A percentile compares a stretch with the other conserved stretches of the same genome.
These are phyloP conservation scores for Roridomyces roridus DNA, from an alignment of 768 basidiomycete genomes.

Conservation along the genomic window DNA sequence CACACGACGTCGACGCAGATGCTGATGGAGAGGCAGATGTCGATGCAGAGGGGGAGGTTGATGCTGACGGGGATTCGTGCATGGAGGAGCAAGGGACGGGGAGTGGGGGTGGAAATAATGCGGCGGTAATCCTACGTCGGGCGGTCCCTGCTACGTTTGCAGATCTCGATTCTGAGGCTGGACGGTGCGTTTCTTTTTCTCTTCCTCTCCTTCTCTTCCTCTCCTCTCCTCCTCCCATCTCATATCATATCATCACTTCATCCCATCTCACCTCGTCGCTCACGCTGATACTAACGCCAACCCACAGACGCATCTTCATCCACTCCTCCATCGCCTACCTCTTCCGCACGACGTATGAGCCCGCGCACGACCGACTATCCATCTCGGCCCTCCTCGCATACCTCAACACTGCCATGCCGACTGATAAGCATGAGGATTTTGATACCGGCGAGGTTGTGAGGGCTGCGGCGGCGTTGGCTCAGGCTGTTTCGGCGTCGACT, in stretches of 20 bases:
- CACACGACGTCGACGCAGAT: slow-evolving; percentile 35
- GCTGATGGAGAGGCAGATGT: slow-evolving; percentile 36
- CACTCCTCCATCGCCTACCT: slow-evolving; percentile 66
- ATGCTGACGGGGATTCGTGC: slow-evolving; percentile 31
- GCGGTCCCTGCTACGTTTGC: slow-evolving; percentile 52
- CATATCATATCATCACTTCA: no score
- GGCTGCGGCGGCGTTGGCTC: slow-evolving; percentile 33
- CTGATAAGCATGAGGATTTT: slow-evolving; percentile 83
- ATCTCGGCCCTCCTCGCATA: slow-evolving; percentile 73
- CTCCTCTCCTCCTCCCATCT: slow-evolving; percentile 7
- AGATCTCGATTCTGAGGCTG: slow-evolving; percentile 64
- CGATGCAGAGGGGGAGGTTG: slow-evolving; percentile 18
- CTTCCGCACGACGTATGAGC: slow-evolving; percentile 70
- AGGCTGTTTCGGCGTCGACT: no score
- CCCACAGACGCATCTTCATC: slow-evolving; percentile 62
- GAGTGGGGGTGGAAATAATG: not conserved
- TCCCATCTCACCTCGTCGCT: slow-evolving; percentile 3
- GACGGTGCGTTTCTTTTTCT: slow-evolving; percentile 54
- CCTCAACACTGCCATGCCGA: slow-evolving; percentile 78
- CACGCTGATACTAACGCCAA: slow-evolving; percentile 3
- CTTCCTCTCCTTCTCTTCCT: slow-evolving; percentile 4
- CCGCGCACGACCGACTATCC: slow-evolving; percentile 65
- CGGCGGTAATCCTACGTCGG: slow-evolving; percentile 27
- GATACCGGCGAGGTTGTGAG: slow-evolving; percentile 75
- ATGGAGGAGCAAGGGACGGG: slow-evolving; percentile 29